Evolutionary conservation across 208 protist species (phyloP).

Genomic region (Blastocrithidia nonstop): DNA sequence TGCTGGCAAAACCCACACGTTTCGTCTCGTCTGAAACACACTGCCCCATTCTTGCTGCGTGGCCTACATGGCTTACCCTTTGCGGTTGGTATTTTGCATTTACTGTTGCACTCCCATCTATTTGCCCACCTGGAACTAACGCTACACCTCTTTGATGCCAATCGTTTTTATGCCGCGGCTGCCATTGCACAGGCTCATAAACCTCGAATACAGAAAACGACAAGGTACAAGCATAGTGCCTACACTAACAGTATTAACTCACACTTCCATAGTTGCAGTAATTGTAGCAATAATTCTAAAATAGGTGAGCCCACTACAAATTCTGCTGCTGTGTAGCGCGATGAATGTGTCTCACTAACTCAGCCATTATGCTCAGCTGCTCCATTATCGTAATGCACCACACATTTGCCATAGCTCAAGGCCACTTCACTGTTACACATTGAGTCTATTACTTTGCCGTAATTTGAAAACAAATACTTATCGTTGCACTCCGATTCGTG

Average conservation of each 20-base stretch:
- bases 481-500: no score
- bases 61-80: constrained; percentile 28
- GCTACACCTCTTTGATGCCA: constrained; percentile 53
- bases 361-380: no score
- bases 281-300: no score
- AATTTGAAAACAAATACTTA: no score
- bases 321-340: no score
- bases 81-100: constrained; percentile 42
- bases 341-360: no score
- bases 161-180: constrained; percentile 13
- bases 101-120: constrained; percentile 29
- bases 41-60: constrained; percentile 5
- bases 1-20: constrained; percentile 82
- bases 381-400: no score
- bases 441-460: constrained; percentile 27
- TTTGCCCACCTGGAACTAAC: constrained; percentile 57
- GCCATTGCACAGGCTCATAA: constrained; percentile 1
- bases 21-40: constrained; percentile 34
- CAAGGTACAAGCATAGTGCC: no score
- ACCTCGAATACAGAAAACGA: background rate
- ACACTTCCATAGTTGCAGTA: background rate
- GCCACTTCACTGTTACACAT: constrained; percentile 33
- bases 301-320: no score
- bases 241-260: background rate
- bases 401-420: constrained; percentile 12